phyloP scores from a whole-genome alignment of 805 yeast species.

The Yamadazyma phyllophila region DNA sequence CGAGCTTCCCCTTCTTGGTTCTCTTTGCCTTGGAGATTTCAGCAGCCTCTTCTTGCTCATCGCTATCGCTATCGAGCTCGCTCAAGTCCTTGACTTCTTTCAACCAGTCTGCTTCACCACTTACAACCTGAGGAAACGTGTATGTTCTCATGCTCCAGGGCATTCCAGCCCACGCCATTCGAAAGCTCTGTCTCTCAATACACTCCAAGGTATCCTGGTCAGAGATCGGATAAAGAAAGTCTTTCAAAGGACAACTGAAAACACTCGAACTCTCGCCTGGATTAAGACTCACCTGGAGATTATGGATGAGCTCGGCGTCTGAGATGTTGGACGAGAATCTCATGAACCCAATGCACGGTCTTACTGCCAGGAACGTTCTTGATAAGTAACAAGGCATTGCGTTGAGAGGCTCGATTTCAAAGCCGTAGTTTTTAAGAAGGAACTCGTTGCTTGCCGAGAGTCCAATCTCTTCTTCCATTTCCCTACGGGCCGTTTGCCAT shows the following conservation, averaged over 20 bases:
- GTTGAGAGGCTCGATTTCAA: constrained; percentile 58
- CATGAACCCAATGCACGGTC: constrained; percentile 74
- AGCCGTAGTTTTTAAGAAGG: constrained; percentile 46
- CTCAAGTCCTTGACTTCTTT: constrained; percentile 54
- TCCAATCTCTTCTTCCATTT: constrained; percentile 86
- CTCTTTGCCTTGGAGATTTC: not conserved
- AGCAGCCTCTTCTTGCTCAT: constrained; percentile 30
- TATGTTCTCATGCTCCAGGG: constrained; percentile 65
- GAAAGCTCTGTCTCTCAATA: constrained; percentile 29
- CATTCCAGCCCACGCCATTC: constrained; percentile 67
- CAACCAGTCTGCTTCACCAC: constrained; percentile 62
- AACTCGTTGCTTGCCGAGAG: constrained; percentile 47
- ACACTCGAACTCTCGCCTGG: constrained; percentile 77
- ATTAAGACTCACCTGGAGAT: constrained; percentile 50
- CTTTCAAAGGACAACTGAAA: constrained; percentile 68
- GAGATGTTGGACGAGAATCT: constrained; percentile 27
- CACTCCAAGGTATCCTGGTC: constrained; percentile 23
- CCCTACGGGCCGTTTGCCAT: constrained; percentile 76
- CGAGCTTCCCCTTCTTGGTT: constrained; percentile 16
- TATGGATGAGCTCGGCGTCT: constrained; percentile 20
- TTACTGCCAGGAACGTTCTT: constrained; percentile 76
- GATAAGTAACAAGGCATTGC: constrained; percentile 78
- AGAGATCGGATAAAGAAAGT: constrained; percentile 42
- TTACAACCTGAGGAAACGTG: constrained; percentile 55
- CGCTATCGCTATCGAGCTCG: constrained; percentile 26